Conservation (phyloP, 2,329 filamentous ascomycete species). For the Zymoseptoria brevis region DNA sequence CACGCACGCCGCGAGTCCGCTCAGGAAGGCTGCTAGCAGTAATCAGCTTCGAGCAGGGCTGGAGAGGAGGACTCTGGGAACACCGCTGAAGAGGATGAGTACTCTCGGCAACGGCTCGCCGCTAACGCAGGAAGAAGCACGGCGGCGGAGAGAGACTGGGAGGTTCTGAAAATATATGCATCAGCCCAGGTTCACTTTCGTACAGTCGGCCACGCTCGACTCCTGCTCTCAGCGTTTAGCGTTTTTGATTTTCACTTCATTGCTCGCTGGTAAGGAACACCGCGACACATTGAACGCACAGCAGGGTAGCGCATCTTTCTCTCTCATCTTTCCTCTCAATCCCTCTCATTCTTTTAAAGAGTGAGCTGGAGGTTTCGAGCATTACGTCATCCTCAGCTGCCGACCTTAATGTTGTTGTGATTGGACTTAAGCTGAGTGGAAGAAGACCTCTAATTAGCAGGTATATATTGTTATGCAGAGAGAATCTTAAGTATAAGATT, state of each 20-base stretch:
- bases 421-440: no score
- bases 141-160: slow-evolving; percentile 22
- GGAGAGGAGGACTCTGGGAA: slow-evolving; percentile 27
- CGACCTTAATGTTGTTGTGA: no score
- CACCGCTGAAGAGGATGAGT: slow-evolving; percentile 39
- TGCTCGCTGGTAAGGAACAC: no score
- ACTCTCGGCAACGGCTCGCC: slow-evolving; percentile 26
- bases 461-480: no score
- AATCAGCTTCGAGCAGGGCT: slow-evolving; percentile 36
- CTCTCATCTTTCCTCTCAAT: no score
- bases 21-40: slow-evolving; percentile 67
- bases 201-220: neutral
- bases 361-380: no score
- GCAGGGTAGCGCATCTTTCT: no score
- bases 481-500: no score
- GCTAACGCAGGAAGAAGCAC: slow-evolving; percentile 8
- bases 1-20: slow-evolving; percentile 69
- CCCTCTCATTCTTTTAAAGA: no score
- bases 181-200: neutral
- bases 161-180: slow-evolving; percentile 18
- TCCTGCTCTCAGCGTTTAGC: neutral
- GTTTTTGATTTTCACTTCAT: neutral
- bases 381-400: neutral
- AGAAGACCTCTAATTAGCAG: no score
- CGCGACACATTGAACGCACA: no score